Evolutionary conservation across 768 basidiomycete genomes (phyloP).

Genomic region (Trametes coccinea): DNA sequence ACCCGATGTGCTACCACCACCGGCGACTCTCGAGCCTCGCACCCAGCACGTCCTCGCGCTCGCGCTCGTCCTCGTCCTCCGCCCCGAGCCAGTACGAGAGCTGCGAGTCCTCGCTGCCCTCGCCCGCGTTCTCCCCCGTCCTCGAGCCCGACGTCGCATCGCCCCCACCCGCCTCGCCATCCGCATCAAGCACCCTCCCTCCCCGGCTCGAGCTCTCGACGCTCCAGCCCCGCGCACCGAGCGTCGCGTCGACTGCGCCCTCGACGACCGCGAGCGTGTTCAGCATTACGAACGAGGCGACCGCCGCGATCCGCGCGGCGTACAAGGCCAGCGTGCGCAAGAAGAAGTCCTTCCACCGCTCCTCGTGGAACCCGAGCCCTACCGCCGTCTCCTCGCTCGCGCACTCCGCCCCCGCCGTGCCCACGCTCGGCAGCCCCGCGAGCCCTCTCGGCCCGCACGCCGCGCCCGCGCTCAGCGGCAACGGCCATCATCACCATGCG

Average conservation of each 20-base stretch:
- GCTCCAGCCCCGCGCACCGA: conserved; percentile 20
- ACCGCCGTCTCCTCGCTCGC: conserved; percentile 11
- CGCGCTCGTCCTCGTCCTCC: conserved; percentile 11
- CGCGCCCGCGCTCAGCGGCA: too few species aligned
- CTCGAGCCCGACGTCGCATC: conserved; percentile 1
- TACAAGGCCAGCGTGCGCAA: conserved; percentile 49
- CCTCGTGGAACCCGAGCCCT: conserved; percentile 46
- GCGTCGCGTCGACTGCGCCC: conserved; percentile 19
- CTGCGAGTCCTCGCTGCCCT: conserved; percentile 29
- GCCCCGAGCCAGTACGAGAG: conserved; percentile 29
- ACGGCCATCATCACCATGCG: too few species aligned
- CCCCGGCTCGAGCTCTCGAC: conserved; percentile 14
- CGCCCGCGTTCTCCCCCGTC: conserved; percentile 22
- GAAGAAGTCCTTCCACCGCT: conserved; percentile 48
- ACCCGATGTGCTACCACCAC: conserved; percentile 24
- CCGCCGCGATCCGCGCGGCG: conserved; percentile 52
- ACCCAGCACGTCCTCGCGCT: conserved; percentile 17
- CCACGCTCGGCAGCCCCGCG: neutral
- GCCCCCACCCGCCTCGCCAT: conserved; percentile 12
- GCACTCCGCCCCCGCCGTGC: neutral
- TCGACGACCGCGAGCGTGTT: conserved; percentile 18
- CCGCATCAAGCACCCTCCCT: conserved; percentile 11
- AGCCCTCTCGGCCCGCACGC: neutral
- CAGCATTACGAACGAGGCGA: conserved; percentile 29
- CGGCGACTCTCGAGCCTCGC: conserved; percentile 19